Evolutionary conservation across 768 basidiomycete genomes (phyloP).

Genomic region (Trametes cinnabarina): DNA sequence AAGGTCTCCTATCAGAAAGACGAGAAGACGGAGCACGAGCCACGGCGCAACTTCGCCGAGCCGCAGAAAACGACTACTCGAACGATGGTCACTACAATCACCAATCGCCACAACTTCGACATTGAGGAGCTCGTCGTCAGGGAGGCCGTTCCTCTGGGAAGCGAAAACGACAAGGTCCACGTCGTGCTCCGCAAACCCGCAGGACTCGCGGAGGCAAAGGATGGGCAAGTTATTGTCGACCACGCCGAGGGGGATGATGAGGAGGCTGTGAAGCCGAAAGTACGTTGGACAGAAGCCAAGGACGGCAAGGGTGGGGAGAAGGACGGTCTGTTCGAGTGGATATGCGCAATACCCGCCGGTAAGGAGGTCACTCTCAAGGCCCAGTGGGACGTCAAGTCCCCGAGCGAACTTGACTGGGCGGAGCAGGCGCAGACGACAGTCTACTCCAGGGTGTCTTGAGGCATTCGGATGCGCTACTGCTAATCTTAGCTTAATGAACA

Average conservation of each 20-base stretch:
- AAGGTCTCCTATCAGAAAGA: conserved; percentile 41
- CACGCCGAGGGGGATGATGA: conserved; percentile 31
- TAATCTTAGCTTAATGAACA: too few relatives aligned
- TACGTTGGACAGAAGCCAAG: conserved; percentile 37
- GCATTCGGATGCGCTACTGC: too few relatives aligned
- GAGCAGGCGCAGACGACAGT: conserved; percentile 13
- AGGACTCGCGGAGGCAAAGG: conserved; percentile 46
- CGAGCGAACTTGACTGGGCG: conserved; percentile 30
- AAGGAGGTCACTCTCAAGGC: conserved; percentile 46
- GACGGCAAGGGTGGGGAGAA: conserved; percentile 50
- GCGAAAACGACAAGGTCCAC: conserved; percentile 39
- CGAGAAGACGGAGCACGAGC: conserved; percentile 35
- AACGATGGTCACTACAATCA: conserved; percentile 39
- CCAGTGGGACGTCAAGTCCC: conserved; percentile 53
- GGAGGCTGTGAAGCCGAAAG: conserved; percentile 29
- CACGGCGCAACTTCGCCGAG: conserved; percentile 45
- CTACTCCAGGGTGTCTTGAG: too few relatives aligned
- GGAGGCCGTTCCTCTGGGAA: conserved; percentile 43
- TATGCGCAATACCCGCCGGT: conserved; percentile 42
- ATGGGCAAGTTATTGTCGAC: conserved; percentile 38
- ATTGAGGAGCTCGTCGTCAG: conserved; percentile 45
- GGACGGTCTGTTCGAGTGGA: conserved; percentile 59
- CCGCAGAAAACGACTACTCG: conserved; percentile 43
- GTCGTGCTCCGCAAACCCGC: conserved; percentile 48
- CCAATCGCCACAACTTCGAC: conserved; percentile 47